Evolutionary conservation across 2,329 filamentous ascomycete genomes (phyloP).

Genomic region (Sporothrix pseudoabietina): DNA sequence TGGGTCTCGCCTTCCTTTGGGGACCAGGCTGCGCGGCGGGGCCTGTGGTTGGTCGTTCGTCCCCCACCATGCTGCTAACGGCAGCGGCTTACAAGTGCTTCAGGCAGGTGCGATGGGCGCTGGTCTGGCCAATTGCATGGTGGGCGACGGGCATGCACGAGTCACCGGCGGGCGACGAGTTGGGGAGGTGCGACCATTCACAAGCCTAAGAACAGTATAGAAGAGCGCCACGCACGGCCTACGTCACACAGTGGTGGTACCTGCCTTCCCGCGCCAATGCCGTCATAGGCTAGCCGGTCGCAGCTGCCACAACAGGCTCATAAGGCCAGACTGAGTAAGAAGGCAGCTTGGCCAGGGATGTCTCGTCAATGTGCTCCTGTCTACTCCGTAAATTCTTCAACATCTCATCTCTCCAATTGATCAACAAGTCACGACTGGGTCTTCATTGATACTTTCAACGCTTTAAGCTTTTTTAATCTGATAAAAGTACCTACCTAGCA

Average conservation of each 20-base stretch:
- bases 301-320: slow-evolving; percentile 13
- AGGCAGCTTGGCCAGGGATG: slow-evolving; percentile 13
- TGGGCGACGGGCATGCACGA: slow-evolving; percentile 17
- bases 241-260: slow-evolving; percentile 7
- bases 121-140: slow-evolving; percentile 4
- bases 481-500: neutral
- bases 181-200: neutral
- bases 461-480: neutral
- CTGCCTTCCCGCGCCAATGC: slow-evolving; percentile 17
- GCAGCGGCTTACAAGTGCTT: neutral
- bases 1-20: slow-evolving; percentile 16
- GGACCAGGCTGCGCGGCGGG: neutral
- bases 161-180: neutral
- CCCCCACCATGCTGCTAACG: slow-evolving; percentile 23
- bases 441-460: neutral
- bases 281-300: slow-evolving; percentile 26
- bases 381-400: neutral
- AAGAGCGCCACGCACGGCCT: neutral
- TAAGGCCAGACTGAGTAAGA: slow-evolving; percentile 6
- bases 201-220: neutral
- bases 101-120: neutral
- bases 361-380: neutral
- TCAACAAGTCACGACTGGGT: neutral
- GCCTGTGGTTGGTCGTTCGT: slow-evolving; percentile 24
- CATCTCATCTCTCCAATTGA: neutral